A percentile compares a stretch with the other conserved stretches of the same genome.
These are phyloP conservation scores for Lycium barbarum DNA, from an alignment of 257 asterid species.

Conservation along the genomic window DNA sequence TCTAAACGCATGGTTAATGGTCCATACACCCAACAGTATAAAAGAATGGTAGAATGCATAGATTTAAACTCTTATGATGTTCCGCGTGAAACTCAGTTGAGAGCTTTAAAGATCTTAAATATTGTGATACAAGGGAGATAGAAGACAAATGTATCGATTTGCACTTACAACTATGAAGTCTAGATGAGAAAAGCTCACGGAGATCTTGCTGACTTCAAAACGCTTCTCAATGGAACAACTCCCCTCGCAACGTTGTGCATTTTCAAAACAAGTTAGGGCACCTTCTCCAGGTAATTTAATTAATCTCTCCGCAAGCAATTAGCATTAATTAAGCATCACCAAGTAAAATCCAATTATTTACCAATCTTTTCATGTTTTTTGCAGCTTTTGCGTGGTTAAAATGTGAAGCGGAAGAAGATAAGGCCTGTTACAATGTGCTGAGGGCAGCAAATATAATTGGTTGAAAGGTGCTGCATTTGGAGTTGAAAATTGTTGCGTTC, in stretches of 20 bases:
- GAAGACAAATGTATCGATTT: conserved; percentile 27
- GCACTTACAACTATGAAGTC: conserved; percentile 27
- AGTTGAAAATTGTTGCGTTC: conserved; percentile 29
- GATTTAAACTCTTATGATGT: conserved; percentile 27
- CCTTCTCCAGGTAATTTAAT: conserved; percentile 35
- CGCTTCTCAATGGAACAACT: conserved; percentile 37
- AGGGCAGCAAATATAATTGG: conserved; percentile 36
- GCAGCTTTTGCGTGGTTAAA: conserved; percentile 42
- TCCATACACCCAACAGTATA: background rate
- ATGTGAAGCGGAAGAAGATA: conserved; percentile 34
- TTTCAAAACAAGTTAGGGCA: conserved; percentile 9
- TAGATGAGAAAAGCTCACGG: conserved; percentile 32
- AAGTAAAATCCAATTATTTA: background rate
- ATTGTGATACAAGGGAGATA: conserved; percentile 27
- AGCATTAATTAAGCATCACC: background rate
- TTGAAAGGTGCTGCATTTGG: conserved; percentile 33
- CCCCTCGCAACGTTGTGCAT: conserved; percentile 25
- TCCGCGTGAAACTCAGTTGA: conserved; percentile 34
- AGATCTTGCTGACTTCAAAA: conserved; percentile 24
- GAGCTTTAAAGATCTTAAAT: conserved; percentile 32
- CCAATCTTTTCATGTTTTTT: background rate
- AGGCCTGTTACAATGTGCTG: conserved; percentile 30
- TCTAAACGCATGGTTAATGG: too few relatives aligned
- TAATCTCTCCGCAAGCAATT: background rate
- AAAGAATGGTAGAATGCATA: conserved; percentile 24